Evolutionary conservation across 2,329 filamentous ascomycete species (phyloP).

Genomic region (Golovinomyces cichoracearum): DNA sequence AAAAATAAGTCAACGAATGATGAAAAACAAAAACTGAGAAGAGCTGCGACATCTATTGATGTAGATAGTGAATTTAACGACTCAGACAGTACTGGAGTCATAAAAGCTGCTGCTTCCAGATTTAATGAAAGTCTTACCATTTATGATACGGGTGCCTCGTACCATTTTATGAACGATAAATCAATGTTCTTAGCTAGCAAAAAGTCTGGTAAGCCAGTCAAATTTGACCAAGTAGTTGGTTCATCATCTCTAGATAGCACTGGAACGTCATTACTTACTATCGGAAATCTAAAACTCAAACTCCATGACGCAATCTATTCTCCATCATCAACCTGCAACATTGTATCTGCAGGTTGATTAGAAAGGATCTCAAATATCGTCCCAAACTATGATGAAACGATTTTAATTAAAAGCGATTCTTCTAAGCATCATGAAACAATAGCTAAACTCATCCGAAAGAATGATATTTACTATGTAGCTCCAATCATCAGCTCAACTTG

Average conservation of each 20-base stretch:
- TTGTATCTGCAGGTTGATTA: not conserved
- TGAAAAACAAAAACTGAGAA: not conserved
- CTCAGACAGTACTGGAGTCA: not conserved
- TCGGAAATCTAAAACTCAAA: not conserved
- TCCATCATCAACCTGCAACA: not conserved
- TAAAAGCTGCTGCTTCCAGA: not conserved
- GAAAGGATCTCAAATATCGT: not conserved
- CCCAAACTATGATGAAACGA: not conserved
- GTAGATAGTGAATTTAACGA: not conserved
- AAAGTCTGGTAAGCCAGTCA: not conserved
- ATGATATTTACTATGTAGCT: not conserved
- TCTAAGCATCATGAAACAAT: not conserved
- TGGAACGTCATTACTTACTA: not conserved
- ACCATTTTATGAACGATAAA: not conserved
- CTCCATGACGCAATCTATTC: not conserved
- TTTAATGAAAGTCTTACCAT: not conserved
- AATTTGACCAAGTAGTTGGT: conserved; percentile 1
- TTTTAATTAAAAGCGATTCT: not conserved
- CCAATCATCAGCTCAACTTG: not conserved
- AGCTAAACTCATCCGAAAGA: not conserved
- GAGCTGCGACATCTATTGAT: not conserved
- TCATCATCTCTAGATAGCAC: not conserved
- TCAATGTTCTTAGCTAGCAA: not conserved
- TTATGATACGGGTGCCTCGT: conserved; percentile 1
- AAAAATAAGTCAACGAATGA: not conserved